These are phyloP conservation scores for Neurospora sp. DNA, from an alignment of 495 filamentous ascomycete genomes.

Conservation along the genomic window DNA sequence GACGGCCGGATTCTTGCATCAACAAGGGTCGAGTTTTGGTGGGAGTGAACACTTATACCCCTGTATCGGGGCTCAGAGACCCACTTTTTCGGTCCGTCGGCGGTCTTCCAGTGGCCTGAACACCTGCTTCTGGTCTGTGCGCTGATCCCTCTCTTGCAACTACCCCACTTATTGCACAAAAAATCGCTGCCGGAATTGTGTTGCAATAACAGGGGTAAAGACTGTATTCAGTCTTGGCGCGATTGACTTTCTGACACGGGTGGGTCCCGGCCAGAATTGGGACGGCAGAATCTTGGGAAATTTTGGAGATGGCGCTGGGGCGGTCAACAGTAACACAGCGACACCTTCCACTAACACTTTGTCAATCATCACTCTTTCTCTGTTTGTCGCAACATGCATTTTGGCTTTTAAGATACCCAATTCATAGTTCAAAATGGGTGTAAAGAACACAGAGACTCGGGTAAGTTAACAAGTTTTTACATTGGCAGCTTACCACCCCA, in stretches of 20 bases:
- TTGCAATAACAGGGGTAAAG: too few species aligned
- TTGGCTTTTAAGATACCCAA: not conserved
- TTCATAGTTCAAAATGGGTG: not conserved
- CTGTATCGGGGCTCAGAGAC: too few species aligned
- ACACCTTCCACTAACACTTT: not conserved
- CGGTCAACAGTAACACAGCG: not conserved
- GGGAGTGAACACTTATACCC: too few species aligned
- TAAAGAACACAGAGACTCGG: not conserved
- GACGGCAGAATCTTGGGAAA: slow-evolving; percentile 30
- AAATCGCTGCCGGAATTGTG: too few species aligned
- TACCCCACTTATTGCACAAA: too few species aligned
- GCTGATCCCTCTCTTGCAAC: too few species aligned
- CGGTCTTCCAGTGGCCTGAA: too few species aligned
- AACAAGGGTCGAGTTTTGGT: too few species aligned
- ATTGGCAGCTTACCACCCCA: not conserved
- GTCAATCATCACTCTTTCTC: not conserved
- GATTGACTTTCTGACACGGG: not conserved
- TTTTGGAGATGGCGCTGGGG: slow-evolving; percentile 14
- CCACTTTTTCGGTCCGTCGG: too few species aligned
- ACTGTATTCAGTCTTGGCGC: not conserved
- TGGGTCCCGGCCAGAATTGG: not conserved
- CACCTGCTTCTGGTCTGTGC: too few species aligned
- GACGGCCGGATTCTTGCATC: too few species aligned
- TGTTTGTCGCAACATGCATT: not conserved
- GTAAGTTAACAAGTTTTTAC: not conserved